Evolutionary conservation across 257 asterid species (phyloP), one percentile per base, ranked within the genome.

Genomic region (Solanum piurae): DNA sequence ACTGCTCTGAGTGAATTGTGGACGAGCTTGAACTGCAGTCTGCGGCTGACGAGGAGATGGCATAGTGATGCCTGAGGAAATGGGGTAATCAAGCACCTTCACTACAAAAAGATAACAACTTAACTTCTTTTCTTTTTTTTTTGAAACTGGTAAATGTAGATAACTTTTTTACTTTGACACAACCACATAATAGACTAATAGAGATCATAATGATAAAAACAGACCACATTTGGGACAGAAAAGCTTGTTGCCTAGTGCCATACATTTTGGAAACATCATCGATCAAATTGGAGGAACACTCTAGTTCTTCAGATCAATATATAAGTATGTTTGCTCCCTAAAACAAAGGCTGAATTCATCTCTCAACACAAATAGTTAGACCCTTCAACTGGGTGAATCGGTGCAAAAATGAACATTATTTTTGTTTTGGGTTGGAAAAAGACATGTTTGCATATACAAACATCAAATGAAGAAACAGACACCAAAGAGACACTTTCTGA

Each of bases 41-140:
- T 88, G 92, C 12, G 91, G 12, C 37, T 89, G 77, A 12, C 90
- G 89, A 68, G 88, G 88, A 86, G 90, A 87, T 0, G 89, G 80
- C 66, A 44, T 75, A 6, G 85, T 62, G 33, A 90, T 34, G 44
- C 92, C 92, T 90, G 85, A 87, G 12, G 79, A 55, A 86, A n/a
- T 18, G 66, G 85, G 40, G 64, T 46, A 44, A 80, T 80, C 85
- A 80, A 80, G 85, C 85, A 80, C 38, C 66, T 80, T 80, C 85
- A 80, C 85, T 80, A 46, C 66, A 80, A 80, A 79, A 80, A 27
- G 85, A 80, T 79, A 44, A 76, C 49, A 8, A 9, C 31, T 23
- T 23, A 11, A 42, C 10, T 10, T 14, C 0, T 42, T 38, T 0
- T 42, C 1, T 0, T 42, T 42, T 38, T 42, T 42, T 42, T 42